Base-by-base conservation (phyloP, 495 filamentous ascomycete genomes). In the Jackrogersella minutella region DNA sequence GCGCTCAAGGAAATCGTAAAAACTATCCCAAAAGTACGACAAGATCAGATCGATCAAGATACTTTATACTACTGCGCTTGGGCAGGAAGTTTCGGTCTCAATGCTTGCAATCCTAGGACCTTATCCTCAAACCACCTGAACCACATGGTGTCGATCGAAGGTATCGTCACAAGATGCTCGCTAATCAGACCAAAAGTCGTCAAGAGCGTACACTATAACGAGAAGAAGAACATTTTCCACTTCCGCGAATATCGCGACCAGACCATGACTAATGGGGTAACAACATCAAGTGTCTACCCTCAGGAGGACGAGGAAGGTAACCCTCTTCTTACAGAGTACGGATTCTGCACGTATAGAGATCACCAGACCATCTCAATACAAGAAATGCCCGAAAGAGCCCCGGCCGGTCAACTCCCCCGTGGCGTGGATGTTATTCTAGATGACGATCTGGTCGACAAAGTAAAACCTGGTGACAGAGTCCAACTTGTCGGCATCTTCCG, bases 301-400 rank as follows among this genome's bases (percentile, higher is more conserved):
- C 92, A 91, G 56, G 92, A 97, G 73, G 95, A 99, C 76, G 92
- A 95, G 9, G 88, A 97, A 8, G 85, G 86, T 30, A 88, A 87
- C 54, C 85, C 85, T 74, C 84, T 99, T 13, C 87, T 91, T 66
- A 98, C 96, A 36, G 96, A 99, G 73, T 98, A 97, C 76, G 95
- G 95, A 7, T 92, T 96, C 77, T 95, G 88, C 75, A 95, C 90
- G 16, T 99, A 97, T 75, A 86, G 94, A 74, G 95, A 99, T 74
- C 96, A 99, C 76, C 95, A 99, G 74, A 93, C 92, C 14, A 92
- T 99, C 46, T 98, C 95, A 0, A 97, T 99, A 71, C 95, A 99
- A 82, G 95, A 99, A 83, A 99, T 99, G 95, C 95, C 95, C 11
- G 95, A 99, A 75, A 84, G 95, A 70, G 95, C 95, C 21, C 95